These are phyloP conservation scores for Endotrypanum monterogeii DNA, from an alignment of 208 protist genomes.

Conservation along the genomic window DNA sequence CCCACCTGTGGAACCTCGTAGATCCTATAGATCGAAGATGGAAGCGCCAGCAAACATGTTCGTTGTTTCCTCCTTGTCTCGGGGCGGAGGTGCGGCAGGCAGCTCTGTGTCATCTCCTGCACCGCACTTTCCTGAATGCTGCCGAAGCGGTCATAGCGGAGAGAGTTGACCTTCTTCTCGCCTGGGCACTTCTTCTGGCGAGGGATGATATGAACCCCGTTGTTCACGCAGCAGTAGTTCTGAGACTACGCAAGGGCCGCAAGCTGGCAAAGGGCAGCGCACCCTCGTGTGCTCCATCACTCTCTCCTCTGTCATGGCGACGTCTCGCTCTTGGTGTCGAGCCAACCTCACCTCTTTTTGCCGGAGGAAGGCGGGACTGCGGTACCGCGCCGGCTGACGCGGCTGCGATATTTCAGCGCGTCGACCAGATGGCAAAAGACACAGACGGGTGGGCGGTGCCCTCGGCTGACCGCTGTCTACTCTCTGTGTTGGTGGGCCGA, in stretches of 20 bases:
- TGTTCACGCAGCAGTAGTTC: slow-evolving; percentile 18
- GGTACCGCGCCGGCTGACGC: neutral
- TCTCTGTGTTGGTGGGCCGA: neutral
- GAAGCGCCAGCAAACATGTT: neutral
- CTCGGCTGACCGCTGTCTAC: slow-evolving; percentile 2
- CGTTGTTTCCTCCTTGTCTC: neutral
- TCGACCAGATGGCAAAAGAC: neutral
- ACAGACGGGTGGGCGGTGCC: slow-evolving; percentile 21
- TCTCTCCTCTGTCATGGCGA: slow-evolving; percentile 12
- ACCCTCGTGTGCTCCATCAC: neutral
- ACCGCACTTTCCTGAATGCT: slow-evolving; percentile 19
- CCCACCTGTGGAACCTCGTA: neutral
- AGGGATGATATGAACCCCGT: slow-evolving; percentile 3
- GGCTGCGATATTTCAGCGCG: slow-evolving; percentile 3
- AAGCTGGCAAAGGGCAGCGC: neutral
- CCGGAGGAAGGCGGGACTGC: neutral
- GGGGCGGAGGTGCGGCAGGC: slow-evolving; percentile 6
- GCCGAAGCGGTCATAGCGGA: neutral
- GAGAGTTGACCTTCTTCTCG: slow-evolving; percentile 8
- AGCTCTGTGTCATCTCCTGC: slow-evolving; percentile 28
- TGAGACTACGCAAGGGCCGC: slow-evolving; percentile 16
- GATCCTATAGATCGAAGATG: neutral
- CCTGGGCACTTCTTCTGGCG: slow-evolving; percentile 22
- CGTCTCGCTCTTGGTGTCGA: slow-evolving; percentile 16
- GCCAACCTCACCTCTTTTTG: neutral